Evolutionary conservation across 805 yeast genomes (phyloP), one percentile per base, ranked within the genome.

Genomic region (Yarrowia porcina): DNA sequence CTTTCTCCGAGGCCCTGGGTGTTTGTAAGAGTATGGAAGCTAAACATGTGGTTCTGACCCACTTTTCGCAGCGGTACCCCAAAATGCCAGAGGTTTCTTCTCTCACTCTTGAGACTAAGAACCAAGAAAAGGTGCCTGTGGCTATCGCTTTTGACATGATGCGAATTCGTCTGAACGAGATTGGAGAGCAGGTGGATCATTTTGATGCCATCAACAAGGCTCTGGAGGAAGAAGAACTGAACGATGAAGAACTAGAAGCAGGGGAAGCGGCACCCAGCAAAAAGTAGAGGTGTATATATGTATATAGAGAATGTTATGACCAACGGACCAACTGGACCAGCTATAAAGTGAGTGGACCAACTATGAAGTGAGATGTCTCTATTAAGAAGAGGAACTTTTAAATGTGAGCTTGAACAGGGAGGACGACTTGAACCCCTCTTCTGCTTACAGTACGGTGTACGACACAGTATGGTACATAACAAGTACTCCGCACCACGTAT

Each of bases 41-140:
- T 23, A 77, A 80, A 30, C 83, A 86, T 66, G 74, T 90, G 27
- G 77, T 94, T 4, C 76, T 94, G 42, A 94, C 99, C 0, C 99
- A 94, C 76, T 92, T 94, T 75, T 88, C 96, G 64, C 96, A 94
- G 66, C 80, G 99, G 66, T 94, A 90, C 70, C 88, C 89, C 2
- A 81, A 82, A 65, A 71, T 84, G 21, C 86, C 84, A 11, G 65
- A 67, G 8, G 32, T 68, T 4, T 66, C 64, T 17, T 61, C 41
- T 3, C 4, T 44, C 20, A 44, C 41, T 1, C 25, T 44, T 18
- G 28, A n/a, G 15, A 30, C 3, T 6, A 25, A 36, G 20, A 20
- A 17, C 2, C 20, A 12, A 1, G 18, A 39, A 21, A 27, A 33
- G n/a, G 63, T 44, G 41, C 52, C 52, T 17, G 63, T 59, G 25